A percentile compares a stretch with the other conserved stretches of the same genome.
These are phyloP conservation scores for Hysterangium stoloniferum DNA, from an alignment of 768 basidiomycete species.

Conservation along the genomic window DNA sequence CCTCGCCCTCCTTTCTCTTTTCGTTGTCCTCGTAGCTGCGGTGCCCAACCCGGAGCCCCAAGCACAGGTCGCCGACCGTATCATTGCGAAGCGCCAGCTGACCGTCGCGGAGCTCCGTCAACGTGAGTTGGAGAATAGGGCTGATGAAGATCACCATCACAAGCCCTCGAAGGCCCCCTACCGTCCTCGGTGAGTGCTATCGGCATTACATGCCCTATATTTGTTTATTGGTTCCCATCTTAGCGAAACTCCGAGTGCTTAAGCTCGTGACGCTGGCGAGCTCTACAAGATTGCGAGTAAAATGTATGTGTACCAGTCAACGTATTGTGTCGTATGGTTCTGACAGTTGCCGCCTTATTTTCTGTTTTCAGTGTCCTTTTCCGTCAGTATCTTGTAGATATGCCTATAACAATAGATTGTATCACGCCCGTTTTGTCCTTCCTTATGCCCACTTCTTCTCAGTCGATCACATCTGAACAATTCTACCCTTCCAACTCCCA, in stretches of 20 bases:
- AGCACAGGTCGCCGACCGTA: conserved; percentile 16
- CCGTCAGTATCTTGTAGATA: no score
- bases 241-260: background rate
- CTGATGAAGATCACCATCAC: background rate
- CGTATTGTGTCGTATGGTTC: no score
- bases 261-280: background rate
- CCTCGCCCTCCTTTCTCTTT: conserved; percentile 19
- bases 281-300: background rate
- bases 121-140: background rate
- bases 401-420: no score
- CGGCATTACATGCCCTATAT: background rate
- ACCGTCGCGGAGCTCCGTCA: background rate
- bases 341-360: no score
- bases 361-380: no score
- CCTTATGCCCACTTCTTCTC: no score
- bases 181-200: background rate
- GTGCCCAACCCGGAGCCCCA: conserved; percentile 17
- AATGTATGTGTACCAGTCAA: no score
- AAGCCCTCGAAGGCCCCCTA: background rate
- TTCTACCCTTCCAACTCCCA: no score
- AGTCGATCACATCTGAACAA: no score
- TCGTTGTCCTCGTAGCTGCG: conserved; percentile 17
- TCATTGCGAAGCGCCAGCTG: background rate
- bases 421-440: no score
- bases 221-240: background rate